phyloP scores from a whole-genome alignment of 768 basidiomycete genomes.

The Hypholoma sublateritium region DNA sequence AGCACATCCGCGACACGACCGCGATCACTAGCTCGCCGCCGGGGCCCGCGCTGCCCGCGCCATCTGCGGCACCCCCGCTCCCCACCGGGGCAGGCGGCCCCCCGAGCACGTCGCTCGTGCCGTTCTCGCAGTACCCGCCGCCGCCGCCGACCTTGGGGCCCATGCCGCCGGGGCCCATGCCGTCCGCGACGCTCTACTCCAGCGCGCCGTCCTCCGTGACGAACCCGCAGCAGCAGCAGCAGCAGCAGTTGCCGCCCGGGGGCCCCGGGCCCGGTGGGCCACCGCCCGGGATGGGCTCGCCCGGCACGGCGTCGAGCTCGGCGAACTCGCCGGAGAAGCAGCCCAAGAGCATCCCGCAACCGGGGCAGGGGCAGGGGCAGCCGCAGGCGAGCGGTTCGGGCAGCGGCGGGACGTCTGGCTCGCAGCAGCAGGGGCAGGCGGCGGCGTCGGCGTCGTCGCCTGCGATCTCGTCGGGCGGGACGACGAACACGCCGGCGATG shows the following conservation, averaged over 20 bases:
- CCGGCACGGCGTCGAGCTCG: conserved; percentile 50
- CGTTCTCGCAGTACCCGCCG: neutral
- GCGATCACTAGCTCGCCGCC: neutral
- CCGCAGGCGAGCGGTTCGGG: conserved; percentile 10
- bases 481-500: conserved; percentile 50
- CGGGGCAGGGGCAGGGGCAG: conserved; percentile 9
- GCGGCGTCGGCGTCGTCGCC: conserved; percentile 31
- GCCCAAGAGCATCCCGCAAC: conserved; percentile 52
- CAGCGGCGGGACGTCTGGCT: neutral
- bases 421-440: conserved; percentile 17
- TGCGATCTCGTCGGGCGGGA: conserved; percentile 34
- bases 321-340: conserved; percentile 62
- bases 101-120: neutral
- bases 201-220: conserved; percentile 45
- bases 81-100: neutral
- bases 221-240: conserved; percentile 34
- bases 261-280: conserved; percentile 19
- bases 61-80: neutral
- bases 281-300: conserved; percentile 36
- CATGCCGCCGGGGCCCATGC: neutral
- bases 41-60: neutral
- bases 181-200: neutral
- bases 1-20: neutral
- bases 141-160: neutral
- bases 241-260: conserved; percentile 11